Percentiles rank a stretch among this genome's conserved stretches.
Evolutionary conservation across 306 rosid genomes (phyloP).

Genomic region (Quercus mongolica): DNA sequence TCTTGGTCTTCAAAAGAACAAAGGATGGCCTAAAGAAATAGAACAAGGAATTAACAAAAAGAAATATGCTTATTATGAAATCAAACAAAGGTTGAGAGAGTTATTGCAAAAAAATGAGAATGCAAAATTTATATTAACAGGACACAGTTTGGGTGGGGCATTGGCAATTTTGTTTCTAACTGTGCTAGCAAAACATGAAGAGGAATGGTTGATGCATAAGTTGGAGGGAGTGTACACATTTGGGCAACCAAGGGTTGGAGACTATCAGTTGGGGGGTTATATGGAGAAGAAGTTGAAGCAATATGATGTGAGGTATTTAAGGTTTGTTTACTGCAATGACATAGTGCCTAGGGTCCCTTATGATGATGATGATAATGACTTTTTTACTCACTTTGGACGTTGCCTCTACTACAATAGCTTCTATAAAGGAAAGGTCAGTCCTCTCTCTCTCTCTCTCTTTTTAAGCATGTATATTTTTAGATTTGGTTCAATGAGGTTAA

Average conservation of each 20-base stretch:
- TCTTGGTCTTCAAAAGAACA: conserved; percentile 42
- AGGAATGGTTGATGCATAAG: conserved; percentile 46
- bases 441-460: neutral
- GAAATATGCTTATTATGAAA: conserved; percentile 48
- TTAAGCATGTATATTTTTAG: neutral
- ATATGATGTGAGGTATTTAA: conserved; percentile 44
- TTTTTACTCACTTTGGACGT: conserved; percentile 60
- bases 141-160: conserved; percentile 84
- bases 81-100: conserved; percentile 41
- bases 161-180: conserved; percentile 62
- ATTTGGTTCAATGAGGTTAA: neutral
- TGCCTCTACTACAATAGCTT: conserved; percentile 54
- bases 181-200: conserved; percentile 51
- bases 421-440: conserved; percentile 54
- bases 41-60: neutral
- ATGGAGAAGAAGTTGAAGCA: conserved; percentile 35
- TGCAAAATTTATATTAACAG: conserved; percentile 66
- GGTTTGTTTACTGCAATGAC: conserved; percentile 55
- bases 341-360: conserved; percentile 66
- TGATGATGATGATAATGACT: conserved; percentile 50
- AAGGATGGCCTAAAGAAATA: conserved; percentile 63
- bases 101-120: conserved; percentile 31
- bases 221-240: conserved; percentile 69
- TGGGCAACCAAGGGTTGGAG: conserved; percentile 87
- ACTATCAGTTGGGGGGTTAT: conserved; percentile 48